Percentiles rank a stretch among this genome's conserved stretches.
Conservation (phyloP, 306 rosid species). For the Cucurbita maxima region DNA sequence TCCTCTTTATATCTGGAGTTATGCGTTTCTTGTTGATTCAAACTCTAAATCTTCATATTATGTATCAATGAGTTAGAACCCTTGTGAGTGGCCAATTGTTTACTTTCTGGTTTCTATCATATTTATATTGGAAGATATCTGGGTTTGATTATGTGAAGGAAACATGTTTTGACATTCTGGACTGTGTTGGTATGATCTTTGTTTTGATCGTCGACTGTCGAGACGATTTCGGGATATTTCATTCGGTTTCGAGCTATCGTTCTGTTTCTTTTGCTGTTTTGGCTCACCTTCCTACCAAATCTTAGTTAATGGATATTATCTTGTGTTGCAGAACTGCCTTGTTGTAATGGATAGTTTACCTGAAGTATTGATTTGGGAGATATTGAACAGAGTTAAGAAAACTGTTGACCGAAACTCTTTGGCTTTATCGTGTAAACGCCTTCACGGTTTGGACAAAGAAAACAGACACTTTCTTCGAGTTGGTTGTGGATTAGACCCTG, state of each 20-base stretch:
- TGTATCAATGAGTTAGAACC: neutral
- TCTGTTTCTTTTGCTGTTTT: neutral
- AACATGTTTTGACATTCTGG: neutral
- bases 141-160: neutral
- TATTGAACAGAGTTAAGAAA: slow-evolving; percentile 47
- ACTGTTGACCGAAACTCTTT: slow-evolving; percentile 43
- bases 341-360: slow-evolving; percentile 53
- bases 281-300: neutral
- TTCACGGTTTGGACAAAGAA: slow-evolving; percentile 43
- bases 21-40: neutral
- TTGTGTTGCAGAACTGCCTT: neutral
- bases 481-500: slow-evolving; percentile 89
- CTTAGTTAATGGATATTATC: neutral
- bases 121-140: neutral
- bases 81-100: neutral
- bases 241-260: neutral
- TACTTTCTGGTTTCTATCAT: neutral
- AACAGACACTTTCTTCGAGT: slow-evolving; percentile 50
- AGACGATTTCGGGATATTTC: neutral
- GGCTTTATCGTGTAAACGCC: slow-evolving; percentile 44
- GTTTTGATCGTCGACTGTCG: neutral
- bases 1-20: neutral
- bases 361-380: slow-evolving; percentile 75
- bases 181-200: neutral
- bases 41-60: neutral